Base-by-base conservation (phyloP, 805 yeast species). In the Martiniozyma abietophila region DNA sequence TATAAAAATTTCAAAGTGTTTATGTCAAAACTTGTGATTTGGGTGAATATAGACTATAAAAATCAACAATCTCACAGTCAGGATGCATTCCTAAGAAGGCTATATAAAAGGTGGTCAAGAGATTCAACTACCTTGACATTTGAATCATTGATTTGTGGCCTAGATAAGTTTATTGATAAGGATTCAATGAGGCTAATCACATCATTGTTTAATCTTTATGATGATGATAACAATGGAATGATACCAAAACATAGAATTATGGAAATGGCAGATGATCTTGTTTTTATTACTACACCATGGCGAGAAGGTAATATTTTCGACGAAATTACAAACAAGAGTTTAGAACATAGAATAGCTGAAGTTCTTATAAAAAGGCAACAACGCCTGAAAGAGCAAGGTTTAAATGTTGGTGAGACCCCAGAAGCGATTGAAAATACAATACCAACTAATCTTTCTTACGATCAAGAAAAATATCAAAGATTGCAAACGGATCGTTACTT, bases 261-360 rank as follows among this genome's bases (percentile, higher is more conserved):
- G 29, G 78, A 76, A 42, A 69, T 88, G 38, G 85, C 96, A 0
- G 98, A 92, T 51, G 97, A 89, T 30, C 58, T 89, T 25, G 60
- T 89, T 9, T 80, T 73, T 46, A 66, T 92, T 23, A 86, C 96
- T 0, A 68, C 79, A 26, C 95, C 95, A 2, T 81, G 92, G 79
- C 76, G 85, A 47, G 85, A 83, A 42, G 88, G 79, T 5, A 55
- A 56, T 31, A 50, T 68, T 14, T 69, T 83, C 25, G 96, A 86
- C 54, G 51, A 61, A 5, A 62, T 77, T 9, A 80, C 94, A 0
- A 69, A 73, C 32, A 61, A 59, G 27, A 71, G 72, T 2, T 74
- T 82, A 28, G 85, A 80, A 46, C 66, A 70, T 31, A 76, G 71
- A 32, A 71, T 80, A 40, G 84, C 86, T 1, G 82, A 76, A 38